These are phyloP conservation scores for Ceriops zippeliana DNA, from an alignment of 345 rosid species.

Conservation along the genomic window DNA sequence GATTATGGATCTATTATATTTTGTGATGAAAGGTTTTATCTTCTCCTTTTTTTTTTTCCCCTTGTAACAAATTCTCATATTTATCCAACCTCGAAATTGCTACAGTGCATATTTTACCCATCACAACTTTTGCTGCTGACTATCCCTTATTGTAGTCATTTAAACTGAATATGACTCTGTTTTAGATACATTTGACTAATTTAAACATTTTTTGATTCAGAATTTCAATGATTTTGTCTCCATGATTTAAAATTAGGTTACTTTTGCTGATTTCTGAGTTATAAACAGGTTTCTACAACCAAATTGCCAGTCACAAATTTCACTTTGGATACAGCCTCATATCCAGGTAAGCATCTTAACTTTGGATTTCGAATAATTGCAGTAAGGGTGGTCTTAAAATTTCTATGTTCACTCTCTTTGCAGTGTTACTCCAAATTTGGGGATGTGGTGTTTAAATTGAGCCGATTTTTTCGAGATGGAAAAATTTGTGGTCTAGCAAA, in stretches of 20 bases:
- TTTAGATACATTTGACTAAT: no score
- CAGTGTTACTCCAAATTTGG: conserved; percentile 86
- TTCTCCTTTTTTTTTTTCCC: not conserved
- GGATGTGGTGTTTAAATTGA: conserved; percentile 70
- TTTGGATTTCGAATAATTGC: conserved; percentile 4
- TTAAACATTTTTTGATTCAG: no score
- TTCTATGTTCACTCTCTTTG: conserved; percentile 16
- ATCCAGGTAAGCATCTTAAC: conserved; percentile 49
- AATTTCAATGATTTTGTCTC: conserved; percentile 2
- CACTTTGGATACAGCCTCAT: conserved; percentile 90
- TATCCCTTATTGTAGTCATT: no score
- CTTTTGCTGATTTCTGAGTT: conserved; percentile 19
- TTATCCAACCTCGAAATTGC: conserved; percentile 8
- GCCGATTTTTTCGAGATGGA: conserved; percentile 80
- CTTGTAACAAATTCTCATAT: not conserved
- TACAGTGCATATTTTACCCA: not conserved
- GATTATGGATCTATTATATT: conserved; percentile 92
- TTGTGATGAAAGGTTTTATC: conserved; percentile 79
- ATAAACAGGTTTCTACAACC: conserved; percentile 66
- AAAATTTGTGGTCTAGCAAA: conserved; percentile 29
- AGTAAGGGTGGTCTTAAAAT: conserved; percentile 12
- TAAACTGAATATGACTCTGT: no score
- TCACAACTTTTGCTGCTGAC: no score
- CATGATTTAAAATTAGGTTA: not conserved
- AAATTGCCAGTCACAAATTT: conserved; percentile 73